phyloP scores from a whole-genome alignment of 2,329 filamentous ascomycete species.

The Magnaporthiopsis incrustans region DNA sequence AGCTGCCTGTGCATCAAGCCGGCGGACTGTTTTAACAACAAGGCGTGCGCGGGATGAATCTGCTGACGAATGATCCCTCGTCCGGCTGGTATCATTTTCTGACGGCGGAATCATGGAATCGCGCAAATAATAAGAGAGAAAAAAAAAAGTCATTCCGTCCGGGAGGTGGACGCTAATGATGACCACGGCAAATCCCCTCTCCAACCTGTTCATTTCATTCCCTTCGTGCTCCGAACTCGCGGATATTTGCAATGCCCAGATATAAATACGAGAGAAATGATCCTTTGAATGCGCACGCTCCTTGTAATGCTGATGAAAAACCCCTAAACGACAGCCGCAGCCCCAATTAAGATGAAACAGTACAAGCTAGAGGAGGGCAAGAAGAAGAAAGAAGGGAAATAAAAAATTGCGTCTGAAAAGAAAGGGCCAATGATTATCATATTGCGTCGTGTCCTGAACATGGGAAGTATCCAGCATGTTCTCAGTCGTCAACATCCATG shows the following conservation, averaged over 20 bases:
- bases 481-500: slow-evolving; percentile 8
- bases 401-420: neutral
- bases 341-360: neutral
- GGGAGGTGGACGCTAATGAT: too few species aligned
- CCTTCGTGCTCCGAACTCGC: neutral
- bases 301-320: neutral
- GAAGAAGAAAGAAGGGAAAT: neutral
- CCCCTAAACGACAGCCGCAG: neutral
- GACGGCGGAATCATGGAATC: neutral
- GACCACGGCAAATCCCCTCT: neutral
- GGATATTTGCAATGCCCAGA: neutral
- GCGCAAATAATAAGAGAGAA: neutral
- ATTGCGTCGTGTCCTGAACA: neutral
- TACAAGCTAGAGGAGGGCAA: neutral
- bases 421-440: neutral
- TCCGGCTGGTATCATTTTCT: too few species aligned
- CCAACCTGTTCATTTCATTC: neutral
- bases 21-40: neutral
- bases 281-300: neutral
- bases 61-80: too few species aligned
- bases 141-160: too few species aligned
- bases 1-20: neutral
- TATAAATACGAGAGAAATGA: neutral
- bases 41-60: neutral
- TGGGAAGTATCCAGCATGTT: neutral